These are phyloP conservation scores for Citrus glauca DNA, from an alignment of 345 rosid species.

Conservation along the genomic window DNA sequence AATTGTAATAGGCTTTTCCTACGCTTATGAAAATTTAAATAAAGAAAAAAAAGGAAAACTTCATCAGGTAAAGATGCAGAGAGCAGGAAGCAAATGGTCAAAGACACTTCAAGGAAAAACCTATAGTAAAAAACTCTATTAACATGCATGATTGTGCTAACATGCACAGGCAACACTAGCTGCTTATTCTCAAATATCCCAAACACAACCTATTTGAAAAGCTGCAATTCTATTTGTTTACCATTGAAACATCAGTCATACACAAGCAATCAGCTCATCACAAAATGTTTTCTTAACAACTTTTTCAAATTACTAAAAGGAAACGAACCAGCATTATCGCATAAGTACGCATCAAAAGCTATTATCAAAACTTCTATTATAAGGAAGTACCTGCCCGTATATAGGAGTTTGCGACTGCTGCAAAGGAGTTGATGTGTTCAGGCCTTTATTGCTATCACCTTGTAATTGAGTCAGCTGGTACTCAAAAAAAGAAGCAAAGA, in stretches of 20 bases:
- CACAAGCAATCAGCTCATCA: background rate
- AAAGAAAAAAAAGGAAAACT: background rate
- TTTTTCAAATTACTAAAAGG: background rate
- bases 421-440: slow-evolving; percentile 40
- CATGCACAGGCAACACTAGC: background rate
- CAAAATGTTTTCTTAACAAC: background rate
- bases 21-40: background rate
- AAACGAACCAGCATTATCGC: background rate
- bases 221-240: background rate
- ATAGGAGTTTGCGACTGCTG: slow-evolving; percentile 44
- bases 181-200: background rate
- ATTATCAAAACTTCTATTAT: background rate
- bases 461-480: slow-evolving; percentile 45
- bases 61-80: background rate
- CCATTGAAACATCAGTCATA: background rate
- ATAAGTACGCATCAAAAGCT: background rate
- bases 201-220: background rate
- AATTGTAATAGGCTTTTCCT: background rate
- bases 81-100: background rate
- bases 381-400: slow-evolving; percentile 53
- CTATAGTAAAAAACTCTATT: background rate
- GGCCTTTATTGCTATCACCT: slow-evolving; percentile 36
- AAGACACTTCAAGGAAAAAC: background rate
- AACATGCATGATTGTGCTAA: background rate
- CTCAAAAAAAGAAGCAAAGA: slow-evolving; percentile 9